Base-by-base conservation (phyloP, 2,329 filamentous ascomycete species). In the Reticulascus tulasneorum region DNA sequence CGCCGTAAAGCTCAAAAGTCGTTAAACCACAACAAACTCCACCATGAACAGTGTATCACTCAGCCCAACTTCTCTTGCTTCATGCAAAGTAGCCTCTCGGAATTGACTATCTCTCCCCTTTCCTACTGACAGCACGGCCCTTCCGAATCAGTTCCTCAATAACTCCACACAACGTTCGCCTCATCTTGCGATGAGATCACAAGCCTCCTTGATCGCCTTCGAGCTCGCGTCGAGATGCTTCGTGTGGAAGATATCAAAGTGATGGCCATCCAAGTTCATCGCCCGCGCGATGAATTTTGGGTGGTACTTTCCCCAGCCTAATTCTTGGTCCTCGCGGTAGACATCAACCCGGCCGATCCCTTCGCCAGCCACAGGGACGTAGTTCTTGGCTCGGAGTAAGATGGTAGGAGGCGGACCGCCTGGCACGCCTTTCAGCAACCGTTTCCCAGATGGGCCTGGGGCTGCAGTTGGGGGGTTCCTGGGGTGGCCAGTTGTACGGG, bases 291-390 rank as follows among this genome's bases (percentile, higher is more conserved):
- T 63, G 47, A 75, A 58, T 16, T 54, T 53, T 19, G 57, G 56
- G 16, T 64, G 55, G 28, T 78, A 74, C 8, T 44, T 32, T 3
- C 63, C 65, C 74, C 74, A 78, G 9, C 73, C 73, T 2, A 78
- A 56, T 33, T 54, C 47, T 3, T 45, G 50, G 12, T 70, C 64
- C 0, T 52, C 40, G 1, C 74, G 64, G 16, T 58, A 47, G n/a
- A 63, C 39, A 38, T 78, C 74, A 9, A 76, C 59, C 5, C 54
- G 46, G 20, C 50, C 52, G 22, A 51, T 49, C 0, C 47, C 51
- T 2, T 50, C 53, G 0, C 49, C 44, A 1, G 53, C 38, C 6
- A 55, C 50, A 1, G 63, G 64, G 1, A 73, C 60, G 7, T 48
- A 21, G 9, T 69, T 58, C 26, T 45, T 59, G 1, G 71, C 72